Base-by-base conservation (phyloP, 306 rosid species). In the Inga leiocalycina region DNA sequence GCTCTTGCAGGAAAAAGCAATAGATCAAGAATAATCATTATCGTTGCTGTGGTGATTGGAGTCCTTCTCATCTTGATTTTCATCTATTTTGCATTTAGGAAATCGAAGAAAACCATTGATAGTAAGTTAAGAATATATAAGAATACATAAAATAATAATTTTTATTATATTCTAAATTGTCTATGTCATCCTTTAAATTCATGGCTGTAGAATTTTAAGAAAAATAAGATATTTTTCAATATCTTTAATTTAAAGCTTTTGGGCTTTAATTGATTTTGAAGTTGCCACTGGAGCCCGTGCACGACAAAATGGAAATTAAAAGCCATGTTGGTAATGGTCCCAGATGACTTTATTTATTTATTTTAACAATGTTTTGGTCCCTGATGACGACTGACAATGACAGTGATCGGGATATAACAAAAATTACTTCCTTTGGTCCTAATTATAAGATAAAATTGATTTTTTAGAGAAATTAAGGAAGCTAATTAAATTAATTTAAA, bases 1-100 rank as follows among this genome's bases (percentile, higher is more conserved):
- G n/a, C 56, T 71, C 27, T 22, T 71, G 75, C 75, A 71, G 56
- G 75, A 44, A 71, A 71, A 12, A 44, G 30, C 56, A 71, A 71
- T 30, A 44, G 11, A n/a, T 44, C 75, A 71, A 71, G 56, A 44
- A 71, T 8, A 12, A 71, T 44, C 3, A 71, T 44, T 22, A 10
- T 44, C 37, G 14, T 71, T 15, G 56, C 15, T 14, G 75, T 44
- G 75, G 35, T 19, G 10, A 22, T 44, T 44, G 75, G 22, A 12
- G 6, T 10, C 32, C 54, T 71, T 10, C 37, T 44, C 56, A 4
- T 43, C 52, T 44, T 71, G 10, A 6, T 22, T 14, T 44, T 11
- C 56, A 44, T 71, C 56, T 71, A 44, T 71, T n/a, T 71, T 13
- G 20, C 11, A 44, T 9, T 13, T 44, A 43, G 10, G 56, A 71